A percentile compares a stretch with the other conserved stretches of the same genome.
These are phyloP conservation scores for Gorgonomyces haynaldii DNA, from an alignment of 192 early-diverging fungal genomes.

Conservation along the genomic window DNA sequence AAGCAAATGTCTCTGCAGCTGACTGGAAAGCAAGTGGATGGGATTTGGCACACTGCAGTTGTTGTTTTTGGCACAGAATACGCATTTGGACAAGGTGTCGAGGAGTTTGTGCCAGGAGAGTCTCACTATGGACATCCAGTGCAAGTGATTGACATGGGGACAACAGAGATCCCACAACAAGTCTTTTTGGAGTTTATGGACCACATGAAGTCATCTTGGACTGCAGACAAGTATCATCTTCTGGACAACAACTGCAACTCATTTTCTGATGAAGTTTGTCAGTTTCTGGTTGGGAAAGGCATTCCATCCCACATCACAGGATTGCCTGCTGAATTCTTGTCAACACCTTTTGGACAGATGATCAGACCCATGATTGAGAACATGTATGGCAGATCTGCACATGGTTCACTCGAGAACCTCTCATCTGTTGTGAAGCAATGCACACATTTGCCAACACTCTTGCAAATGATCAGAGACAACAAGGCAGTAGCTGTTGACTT, in stretches of 20 bases:
- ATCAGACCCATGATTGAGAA: slow-evolving; percentile 55
- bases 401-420: neutral
- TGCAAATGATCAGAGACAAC: slow-evolving; percentile 30
- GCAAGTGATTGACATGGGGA: slow-evolving; percentile 62
- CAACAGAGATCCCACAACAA: slow-evolving; percentile 59
- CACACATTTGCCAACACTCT: slow-evolving; percentile 26
- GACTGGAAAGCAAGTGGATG: slow-evolving; percentile 58
- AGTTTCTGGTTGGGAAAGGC: slow-evolving; percentile 61
- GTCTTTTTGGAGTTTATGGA: slow-evolving; percentile 60
- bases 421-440: neutral
- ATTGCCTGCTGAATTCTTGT: slow-evolving; percentile 46
- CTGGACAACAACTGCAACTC: slow-evolving; percentile 84
- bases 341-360: slow-evolving; percentile 46
- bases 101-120: slow-evolving; percentile 22
- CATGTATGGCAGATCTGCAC: slow-evolving; percentile 45
- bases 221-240: slow-evolving; percentile 69
- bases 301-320: slow-evolving; percentile 69
- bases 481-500: slow-evolving; percentile 54
- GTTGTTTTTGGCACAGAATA: slow-evolving; percentile 65
- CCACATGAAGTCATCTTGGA: slow-evolving; percentile 34
- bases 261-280: slow-evolving; percentile 63
- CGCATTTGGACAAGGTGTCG: slow-evolving; percentile 71
- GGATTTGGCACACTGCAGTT: slow-evolving; percentile 67
- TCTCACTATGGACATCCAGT: slow-evolving; percentile 59
- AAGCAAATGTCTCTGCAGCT: slow-evolving; percentile 48